Base-by-base conservation (phyloP, 805 yeast species). In the Ogataea sp. region DNA sequence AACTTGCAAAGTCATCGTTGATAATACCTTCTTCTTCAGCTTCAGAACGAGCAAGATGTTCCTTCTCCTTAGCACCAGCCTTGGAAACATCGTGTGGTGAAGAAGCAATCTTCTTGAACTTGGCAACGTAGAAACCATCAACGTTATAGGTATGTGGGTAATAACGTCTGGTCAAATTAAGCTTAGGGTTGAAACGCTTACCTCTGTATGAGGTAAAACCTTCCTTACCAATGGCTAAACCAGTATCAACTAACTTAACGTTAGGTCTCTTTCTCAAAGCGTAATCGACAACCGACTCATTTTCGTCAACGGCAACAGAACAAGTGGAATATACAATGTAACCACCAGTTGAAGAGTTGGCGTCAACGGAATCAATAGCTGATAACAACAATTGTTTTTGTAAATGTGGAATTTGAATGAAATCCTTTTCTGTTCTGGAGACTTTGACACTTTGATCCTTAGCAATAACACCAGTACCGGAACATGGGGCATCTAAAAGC, bases 381-480 rank as follows among this genome's bases (percentile, higher is more conserved):
- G 96, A 83, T 44, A 93, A 69, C 41, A 93, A 65, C 51, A 93
- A 72, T 68, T 93, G 97, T 63, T 90, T 90, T 60, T 93, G 99
- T 52, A 93, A 70, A 61, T 90, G 97, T 40, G 98, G 97, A 52
- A 93, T 84, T 63, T 90, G 95, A 51, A 90, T 81, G 64, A 90
- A 93, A 64, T 93, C 99, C 63, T 88, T 88, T 58, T 88, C 97
- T 17, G 95, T 88, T 70, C 97, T 82, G 46, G 83, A 81, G 13
- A 84, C 81, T 64, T 93, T 93, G 45, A 93, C 97, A 39, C 86
- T 80, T 57, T 87, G 95, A 67, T 93, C 98, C 67, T 93, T 93
- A 44, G 96, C 93, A 57, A 93, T 93, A 51, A 93, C 98, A 66
- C 99, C 99, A 3, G 98, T 90, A 68, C 99, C 99, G 6, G 98